Conservation (phyloP, 805 yeast species). For the Starmerella riodocensis region DNA sequence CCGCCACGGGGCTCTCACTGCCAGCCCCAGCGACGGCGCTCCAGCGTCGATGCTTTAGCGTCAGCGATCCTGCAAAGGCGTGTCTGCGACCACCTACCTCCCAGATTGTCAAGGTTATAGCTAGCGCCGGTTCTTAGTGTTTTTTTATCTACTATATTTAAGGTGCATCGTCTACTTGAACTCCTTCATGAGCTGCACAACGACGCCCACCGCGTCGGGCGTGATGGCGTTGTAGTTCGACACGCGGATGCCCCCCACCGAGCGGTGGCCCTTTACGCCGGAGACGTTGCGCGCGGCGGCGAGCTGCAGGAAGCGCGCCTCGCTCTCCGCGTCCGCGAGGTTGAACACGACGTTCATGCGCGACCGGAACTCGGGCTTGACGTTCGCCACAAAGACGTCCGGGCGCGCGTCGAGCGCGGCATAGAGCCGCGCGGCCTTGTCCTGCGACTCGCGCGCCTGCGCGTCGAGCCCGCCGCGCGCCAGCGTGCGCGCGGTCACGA, state of each 20-base stretch:
- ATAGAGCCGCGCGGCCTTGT: slow-evolving; percentile 56
- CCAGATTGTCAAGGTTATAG: no score
- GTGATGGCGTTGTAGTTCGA: slow-evolving; percentile 83
- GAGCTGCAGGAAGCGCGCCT: slow-evolving; percentile 52
- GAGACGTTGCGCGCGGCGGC: slow-evolving; percentile 49
- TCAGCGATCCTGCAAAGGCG: no score
- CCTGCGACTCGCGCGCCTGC: slow-evolving; percentile 44
- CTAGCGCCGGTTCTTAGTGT: no score
- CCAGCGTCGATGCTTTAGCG: no score
- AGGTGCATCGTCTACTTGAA: slow-evolving; percentile 4
- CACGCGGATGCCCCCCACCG: slow-evolving; percentile 94
- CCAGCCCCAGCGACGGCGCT: no score
- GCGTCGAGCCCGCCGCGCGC: slow-evolving; percentile 56
- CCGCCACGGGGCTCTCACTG: no score
- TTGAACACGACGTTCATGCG: slow-evolving; percentile 91
- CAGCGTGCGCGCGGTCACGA: slow-evolving; percentile 55
- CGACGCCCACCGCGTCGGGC: slow-evolving; percentile 27
- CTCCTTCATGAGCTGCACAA: slow-evolving; percentile 11
- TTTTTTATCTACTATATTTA: background rate
- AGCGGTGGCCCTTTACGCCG: slow-evolving; percentile 90
- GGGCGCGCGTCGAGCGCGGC: slow-evolving; percentile 51
- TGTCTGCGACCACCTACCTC: no score
- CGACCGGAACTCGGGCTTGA: slow-evolving; percentile 52
- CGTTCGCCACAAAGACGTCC: slow-evolving; percentile 53
- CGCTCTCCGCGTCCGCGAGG: slow-evolving; percentile 45